Evolutionary conservation across 305 asterid species (phyloP), one percentile per base, ranked within the genome.

Genomic region (Solanum hybrid): DNA sequence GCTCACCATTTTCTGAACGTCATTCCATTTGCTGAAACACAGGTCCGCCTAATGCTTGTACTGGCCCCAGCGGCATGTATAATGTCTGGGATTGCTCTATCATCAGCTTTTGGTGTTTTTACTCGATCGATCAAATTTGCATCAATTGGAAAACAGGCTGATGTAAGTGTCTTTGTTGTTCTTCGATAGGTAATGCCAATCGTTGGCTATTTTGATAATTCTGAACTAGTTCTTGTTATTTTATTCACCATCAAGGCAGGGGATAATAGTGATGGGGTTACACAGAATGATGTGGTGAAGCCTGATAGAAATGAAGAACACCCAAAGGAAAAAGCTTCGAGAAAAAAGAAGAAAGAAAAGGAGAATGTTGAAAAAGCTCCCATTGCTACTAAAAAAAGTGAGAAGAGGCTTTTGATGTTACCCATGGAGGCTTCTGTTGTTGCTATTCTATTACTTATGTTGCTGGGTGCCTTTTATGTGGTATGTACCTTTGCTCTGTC

Each of bases 21-120:
- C 69, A 90, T 90, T 86, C 72, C 87, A 27, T 82, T 92, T 90
- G 88, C 90, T 91, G 60, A 85, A 89, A 90, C 88, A 80, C 93
- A 95, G 99, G 99, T 96, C 89, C 98, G 99, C 29, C 93, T 97
- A 91, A 97, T 97, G 99, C 99, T 97, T 90, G 99, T 97, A 64
- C 97, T 97, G 88, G 99, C 99, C 91, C 99, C 99, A 69, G 99
- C 99, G 19, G 99, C 99, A 87, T 97, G 99, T 93, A 96, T 97
- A 92, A 94, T 97, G 99, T 97, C 99, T 91, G 99, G 99, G 91
- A 97, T 96, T 88, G 99, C 99, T 87, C 98, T 97, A 89, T 97
- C 99, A 11, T 95, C 95, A 93, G 98, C 99, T 77, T 96, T 96
- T 92, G 97, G 91, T 87, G 98, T 95, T 92, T 91, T 95, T 71